These are phyloP conservation scores for Sarcocystis neurona DNA, from an alignment of 169 alveolate species.

Conservation along the genomic window DNA sequence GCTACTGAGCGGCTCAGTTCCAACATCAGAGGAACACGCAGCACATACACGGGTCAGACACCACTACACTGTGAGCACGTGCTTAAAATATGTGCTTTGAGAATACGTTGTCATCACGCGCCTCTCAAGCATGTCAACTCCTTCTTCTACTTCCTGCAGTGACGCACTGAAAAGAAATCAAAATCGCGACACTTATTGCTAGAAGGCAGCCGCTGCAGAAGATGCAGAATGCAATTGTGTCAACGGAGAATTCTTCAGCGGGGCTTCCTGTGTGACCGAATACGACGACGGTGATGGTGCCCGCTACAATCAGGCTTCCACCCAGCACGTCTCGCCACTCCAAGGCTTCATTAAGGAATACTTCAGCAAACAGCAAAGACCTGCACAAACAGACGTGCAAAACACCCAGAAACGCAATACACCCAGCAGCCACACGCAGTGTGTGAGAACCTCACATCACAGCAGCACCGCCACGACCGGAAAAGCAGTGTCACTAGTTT, in stretches of 20 bases:
- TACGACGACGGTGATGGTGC: background rate
- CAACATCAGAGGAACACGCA: too few relatives aligned
- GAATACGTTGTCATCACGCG: too few relatives aligned
- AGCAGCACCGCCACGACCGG: too few relatives aligned
- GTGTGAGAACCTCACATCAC: too few relatives aligned
- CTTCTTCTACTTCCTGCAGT: too few relatives aligned
- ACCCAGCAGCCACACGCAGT: too few relatives aligned
- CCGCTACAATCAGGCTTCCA: conserved; percentile 17
- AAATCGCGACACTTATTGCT: background rate
- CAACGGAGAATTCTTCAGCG: background rate
- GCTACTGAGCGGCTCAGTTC: too few relatives aligned
- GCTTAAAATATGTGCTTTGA: too few relatives aligned
- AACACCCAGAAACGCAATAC: background rate
- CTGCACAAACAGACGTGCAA: background rate
- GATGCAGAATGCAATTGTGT: conserved; percentile 9
- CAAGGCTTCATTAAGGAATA: background rate
- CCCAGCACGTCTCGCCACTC: conserved; percentile 31
- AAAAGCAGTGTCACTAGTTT: too few relatives aligned
- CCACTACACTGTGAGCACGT: too few relatives aligned
- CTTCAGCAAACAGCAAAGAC: background rate
- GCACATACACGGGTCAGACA: too few relatives aligned
- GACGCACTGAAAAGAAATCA: background rate
- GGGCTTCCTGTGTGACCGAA: background rate
- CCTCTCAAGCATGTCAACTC: too few relatives aligned
- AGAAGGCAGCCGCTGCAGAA: background rate